Base-by-base conservation (phyloP, 768 basidiomycete genomes). In the Lentinula boryana region DNA sequence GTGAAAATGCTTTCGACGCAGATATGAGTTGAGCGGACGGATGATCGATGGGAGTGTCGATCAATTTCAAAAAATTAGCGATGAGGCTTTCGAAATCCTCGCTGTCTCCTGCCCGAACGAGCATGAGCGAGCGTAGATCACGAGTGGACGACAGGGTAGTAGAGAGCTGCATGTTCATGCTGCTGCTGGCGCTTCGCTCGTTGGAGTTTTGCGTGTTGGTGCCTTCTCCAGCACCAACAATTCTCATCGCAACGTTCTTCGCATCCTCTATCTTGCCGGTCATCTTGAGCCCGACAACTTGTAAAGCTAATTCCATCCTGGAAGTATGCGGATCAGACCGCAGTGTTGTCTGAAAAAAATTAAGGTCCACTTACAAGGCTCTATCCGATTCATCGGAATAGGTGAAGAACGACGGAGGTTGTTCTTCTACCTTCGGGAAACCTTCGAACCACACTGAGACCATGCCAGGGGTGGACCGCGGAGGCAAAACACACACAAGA, bases 261-360 rank as follows among this genome's bases (percentile, higher is more conserved):
- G 95, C 94, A 58, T 95, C 92, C 66, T 95, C 93, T 32, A 96
- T 87, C 68, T 94, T 91, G 52, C 95, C 95, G 0, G 94, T 96
- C 92, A 97, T 95, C 77, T 96, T 95, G 64, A 97, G 76, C 0
- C 95, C 95, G 16, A 98, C 94, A 13, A 96, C 93, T 69, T 96
- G 94, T 3, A 98, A 78, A 56, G 95, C 95, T 58, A 97, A 84
- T 71, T 96, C 95, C 93, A 98, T 95, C 65, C 93, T 95, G 66
- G 61, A 54, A 68, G 63, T 58, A 59, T 27, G 18, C 59, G 59
- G 43, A 27, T 27, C 63, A 41, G 48, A 49, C 51, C 23, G 21
- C 57, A 56, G 56, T 31, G 36, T 13, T 61, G 50, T 31, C 15
- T 27, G 31, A 4, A 65, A 59, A 64, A 56, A 65, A 1, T 46